Base-by-base conservation (phyloP, 1,139 yeast genomes). In the Candida pseudocylindracea region DNA sequence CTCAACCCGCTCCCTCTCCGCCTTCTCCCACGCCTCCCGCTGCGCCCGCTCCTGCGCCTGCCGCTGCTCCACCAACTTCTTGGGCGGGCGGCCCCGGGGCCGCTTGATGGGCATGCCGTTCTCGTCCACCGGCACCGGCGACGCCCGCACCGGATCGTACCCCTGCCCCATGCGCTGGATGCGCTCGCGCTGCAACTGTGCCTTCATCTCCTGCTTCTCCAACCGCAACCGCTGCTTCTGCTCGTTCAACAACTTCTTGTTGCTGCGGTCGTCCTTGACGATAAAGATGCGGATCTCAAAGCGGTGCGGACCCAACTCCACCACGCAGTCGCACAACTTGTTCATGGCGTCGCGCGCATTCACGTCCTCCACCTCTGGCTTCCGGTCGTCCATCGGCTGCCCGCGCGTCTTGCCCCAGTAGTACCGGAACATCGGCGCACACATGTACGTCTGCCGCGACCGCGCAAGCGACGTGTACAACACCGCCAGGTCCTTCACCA, bases 331-430 rank as follows among this genome's bases (percentile, higher is more conserved):
- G 43, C 91, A 70, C 36, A 88, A 54, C 46, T 81, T 81, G 36
- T 81, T 78, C 94, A 85, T 83, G 34, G 73, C 73, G 41, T 88
- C 96, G 41, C 92, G 59, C 28, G 75, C 75, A 48, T 69, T 69
- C 8, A 59, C 60, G 10, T 63, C 63, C 20, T 15, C 20, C 20
- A 15, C 20, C 20, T 15, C 20, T 15, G 20, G 20, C 20, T 15
- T 15, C 20, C 20, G 20, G 20, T 15, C 20, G 20, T 15, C 20
- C 20, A 15, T 15, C 4, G 20, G 20, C 20, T 15, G 20, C 20
- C 20, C 20, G 6, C 20, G 20, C 20, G 20, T 15, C 20, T 15
- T 15, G 20, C 20, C 20, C 20, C 20, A 15, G 20, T 15, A 15
- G 20, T 15, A 15, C 6, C 20, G 20, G 20, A 15, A 15, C 20